Conservation (phyloP, 495 filamentous ascomycete species). For the Umbilicaria muhlenbergii region DNA sequence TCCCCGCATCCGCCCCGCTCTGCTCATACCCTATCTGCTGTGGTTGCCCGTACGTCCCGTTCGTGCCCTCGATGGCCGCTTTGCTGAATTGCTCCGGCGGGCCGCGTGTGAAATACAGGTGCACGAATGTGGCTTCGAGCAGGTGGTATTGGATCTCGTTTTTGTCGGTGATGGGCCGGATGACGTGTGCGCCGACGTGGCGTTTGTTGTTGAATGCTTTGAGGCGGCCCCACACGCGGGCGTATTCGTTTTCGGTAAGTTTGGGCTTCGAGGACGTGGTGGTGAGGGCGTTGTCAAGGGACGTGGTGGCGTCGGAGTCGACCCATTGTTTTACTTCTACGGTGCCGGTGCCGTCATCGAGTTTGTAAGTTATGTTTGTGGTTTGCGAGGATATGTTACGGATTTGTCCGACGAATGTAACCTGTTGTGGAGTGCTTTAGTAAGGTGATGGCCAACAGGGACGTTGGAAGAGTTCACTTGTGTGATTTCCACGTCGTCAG, state of each 20-base stretch:
- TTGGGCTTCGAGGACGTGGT: slow-evolving; percentile 29
- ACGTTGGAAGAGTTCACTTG: slow-evolving; percentile 20
- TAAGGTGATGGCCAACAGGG: slow-evolving; percentile 4
- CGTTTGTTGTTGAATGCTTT: slow-evolving; percentile 65
- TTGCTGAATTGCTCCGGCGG: slow-evolving; percentile 26
- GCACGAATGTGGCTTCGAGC: slow-evolving; percentile 74
- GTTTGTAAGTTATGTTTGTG: slow-evolving; percentile 78
- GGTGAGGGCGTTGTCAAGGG: slow-evolving; percentile 29
- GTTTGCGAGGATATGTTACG: slow-evolving; percentile 71
- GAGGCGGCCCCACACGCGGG: slow-evolving; percentile 65
- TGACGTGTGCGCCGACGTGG: slow-evolving; percentile 64
- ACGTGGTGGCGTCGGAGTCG: slow-evolving; percentile 39
- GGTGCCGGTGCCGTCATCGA: slow-evolving; percentile 88
- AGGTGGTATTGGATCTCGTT: slow-evolving; percentile 87
- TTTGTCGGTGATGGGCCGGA: slow-evolving; percentile 63
- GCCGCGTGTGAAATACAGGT: slow-evolving; percentile 75
- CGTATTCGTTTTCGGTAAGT: slow-evolving; percentile 54
- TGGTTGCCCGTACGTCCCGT: slow-evolving; percentile 20
- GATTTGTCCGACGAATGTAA: slow-evolving; percentile 82
- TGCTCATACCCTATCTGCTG: slow-evolving; percentile 2
- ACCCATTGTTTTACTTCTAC: slow-evolving; percentile 92
- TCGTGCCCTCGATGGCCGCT: slow-evolving; percentile 13
- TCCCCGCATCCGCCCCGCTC: slow-evolving; percentile 2
- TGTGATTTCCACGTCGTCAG: slow-evolving; percentile 55
- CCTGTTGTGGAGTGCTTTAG: slow-evolving; percentile 22